phyloP scores from a whole-genome alignment of 2,329 filamentous ascomycete genomes.

The Colletotrichum kahawae region DNA sequence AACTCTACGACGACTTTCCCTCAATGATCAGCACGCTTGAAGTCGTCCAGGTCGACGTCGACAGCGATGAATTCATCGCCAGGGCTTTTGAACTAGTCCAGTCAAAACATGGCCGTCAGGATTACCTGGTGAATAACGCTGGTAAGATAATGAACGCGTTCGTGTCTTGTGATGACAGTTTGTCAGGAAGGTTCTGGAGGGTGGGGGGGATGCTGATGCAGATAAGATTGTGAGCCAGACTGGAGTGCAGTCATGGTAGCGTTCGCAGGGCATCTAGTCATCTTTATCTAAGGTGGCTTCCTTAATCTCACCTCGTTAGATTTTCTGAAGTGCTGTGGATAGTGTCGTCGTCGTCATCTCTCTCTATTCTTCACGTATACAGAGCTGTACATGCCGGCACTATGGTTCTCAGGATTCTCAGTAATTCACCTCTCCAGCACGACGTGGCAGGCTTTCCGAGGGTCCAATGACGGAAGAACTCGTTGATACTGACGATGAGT shows the following conservation, averaged over 20 bases:
- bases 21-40: conserved; percentile 44
- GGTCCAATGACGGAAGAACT: neutral
- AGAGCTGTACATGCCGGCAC: neutral
- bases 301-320: too few relatives aligned
- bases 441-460: neutral
- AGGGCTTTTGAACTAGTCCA: conserved; percentile 28
- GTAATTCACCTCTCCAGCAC: too few relatives aligned
- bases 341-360: neutral
- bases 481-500: neutral
- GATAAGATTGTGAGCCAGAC: conserved; percentile 36
- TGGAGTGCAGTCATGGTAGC: conserved; percentile 14
- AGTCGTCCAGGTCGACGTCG: conserved; percentile 56
- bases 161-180: conserved; percentile 24
- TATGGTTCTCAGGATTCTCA: neutral
- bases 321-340: neutral
- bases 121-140: conserved; percentile 37
- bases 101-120: conserved; percentile 28
- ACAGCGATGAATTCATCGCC: conserved; percentile 50
- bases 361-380: neutral
- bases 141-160: neutral
- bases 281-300: neutral
- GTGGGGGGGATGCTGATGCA: conserved; percentile 41
- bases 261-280: neutral
- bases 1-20: conserved; percentile 44
- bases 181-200: conserved; percentile 43